Evolutionary conservation across 1,284 basidiomycete species (phyloP), one percentile per base, ranked within the genome.

Genomic region (Apiotrichum mycotoxinovorans): DNA sequence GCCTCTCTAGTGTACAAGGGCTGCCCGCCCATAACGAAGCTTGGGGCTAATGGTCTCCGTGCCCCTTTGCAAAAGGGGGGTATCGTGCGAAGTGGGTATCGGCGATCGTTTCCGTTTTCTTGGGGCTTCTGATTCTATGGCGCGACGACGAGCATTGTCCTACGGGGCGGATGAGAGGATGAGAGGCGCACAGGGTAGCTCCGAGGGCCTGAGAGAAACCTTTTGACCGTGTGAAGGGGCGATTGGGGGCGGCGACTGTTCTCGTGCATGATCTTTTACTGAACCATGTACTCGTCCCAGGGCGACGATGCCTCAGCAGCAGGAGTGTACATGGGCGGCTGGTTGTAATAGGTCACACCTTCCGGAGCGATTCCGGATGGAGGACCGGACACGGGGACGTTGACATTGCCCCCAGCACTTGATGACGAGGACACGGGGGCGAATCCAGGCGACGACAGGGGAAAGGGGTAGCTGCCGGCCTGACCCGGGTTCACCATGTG

Each of bases 231-330:
- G 33, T 17, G 26, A 14, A 3, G 41, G 27, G 35, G 5, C 10
- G 35, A 23, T 3, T 17, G 37, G 37, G 37, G 37, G 12, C 17
- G 15, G 37, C 8, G 37, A 18, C 18, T 14, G 8, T 18, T 18
- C 37, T 18, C 4, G 37, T 8, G n/a, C n/a, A n/a, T 17, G 22
- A 20, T 22, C 10, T 10, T 11, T 33, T 55, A 49, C 35, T 49
- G 40, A 9, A 50, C 44, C n/a, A 55, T 55, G 48, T 55, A 55
- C 46, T 53, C 52, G 26, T 47, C 52, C 52, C 52, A 53, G 5
- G 52, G 52, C 5, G 52, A 44, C 2, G 42, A 42, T 9, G 42
- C 42, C 23, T 45, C 42, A 11, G 23, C 25, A 4, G 23, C 38
- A 15, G 51, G 35, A 34, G 55, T 12, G 45, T 44, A 46, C 44